Conservation (phyloP, 305 asterid genomes). For the Fraxinus floribunda region DNA sequence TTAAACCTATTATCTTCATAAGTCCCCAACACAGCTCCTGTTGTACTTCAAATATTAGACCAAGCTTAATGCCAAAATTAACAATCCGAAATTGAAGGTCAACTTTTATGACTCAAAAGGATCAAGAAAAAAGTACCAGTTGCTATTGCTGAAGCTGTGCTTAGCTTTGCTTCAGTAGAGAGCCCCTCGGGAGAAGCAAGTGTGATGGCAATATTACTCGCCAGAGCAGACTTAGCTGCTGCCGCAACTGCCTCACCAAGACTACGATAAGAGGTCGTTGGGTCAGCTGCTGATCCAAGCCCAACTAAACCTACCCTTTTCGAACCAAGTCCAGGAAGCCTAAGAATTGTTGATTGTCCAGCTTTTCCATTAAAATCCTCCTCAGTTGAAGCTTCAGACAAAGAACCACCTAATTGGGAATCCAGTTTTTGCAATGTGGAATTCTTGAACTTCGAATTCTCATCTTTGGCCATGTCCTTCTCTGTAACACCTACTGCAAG, state of each 20-base stretch:
- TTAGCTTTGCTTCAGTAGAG: conserved; percentile 57
- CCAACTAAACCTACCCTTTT: conserved; percentile 85
- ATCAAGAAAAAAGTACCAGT: conserved; percentile 47
- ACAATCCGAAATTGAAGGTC: neutral
- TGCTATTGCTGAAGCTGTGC: conserved; percentile 81
- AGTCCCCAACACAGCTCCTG: conserved; percentile 79
- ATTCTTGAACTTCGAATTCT: conserved; percentile 69
- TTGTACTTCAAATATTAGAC: conserved; percentile 10
- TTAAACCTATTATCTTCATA: conserved; percentile 87
- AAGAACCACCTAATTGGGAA: conserved; percentile 61
- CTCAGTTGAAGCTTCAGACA: conserved; percentile 79
- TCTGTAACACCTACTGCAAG: conserved; percentile 92
- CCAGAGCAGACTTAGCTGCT: conserved; percentile 79
- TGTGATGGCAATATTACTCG: conserved; percentile 71
- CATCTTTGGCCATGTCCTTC: conserved; percentile 82
- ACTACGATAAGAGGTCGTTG: conserved; percentile 52
- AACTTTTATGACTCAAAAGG: neutral
- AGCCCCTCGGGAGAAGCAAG: conserved; percentile 75
- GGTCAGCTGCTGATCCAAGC: conserved; percentile 51
- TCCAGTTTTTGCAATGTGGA: conserved; percentile 67
- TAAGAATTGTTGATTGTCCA: conserved; percentile 78
- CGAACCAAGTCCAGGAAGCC: conserved; percentile 76
- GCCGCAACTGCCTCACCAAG: conserved; percentile 93
- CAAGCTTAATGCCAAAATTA: conserved; percentile 14
- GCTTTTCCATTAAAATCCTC: conserved; percentile 87